A percentile compares a stretch with the other conserved stretches of the same genome.
Evolutionary conservation across 2,329 filamentous ascomycete genomes (phyloP).

Genomic region (Neospermospora avenae): DNA sequence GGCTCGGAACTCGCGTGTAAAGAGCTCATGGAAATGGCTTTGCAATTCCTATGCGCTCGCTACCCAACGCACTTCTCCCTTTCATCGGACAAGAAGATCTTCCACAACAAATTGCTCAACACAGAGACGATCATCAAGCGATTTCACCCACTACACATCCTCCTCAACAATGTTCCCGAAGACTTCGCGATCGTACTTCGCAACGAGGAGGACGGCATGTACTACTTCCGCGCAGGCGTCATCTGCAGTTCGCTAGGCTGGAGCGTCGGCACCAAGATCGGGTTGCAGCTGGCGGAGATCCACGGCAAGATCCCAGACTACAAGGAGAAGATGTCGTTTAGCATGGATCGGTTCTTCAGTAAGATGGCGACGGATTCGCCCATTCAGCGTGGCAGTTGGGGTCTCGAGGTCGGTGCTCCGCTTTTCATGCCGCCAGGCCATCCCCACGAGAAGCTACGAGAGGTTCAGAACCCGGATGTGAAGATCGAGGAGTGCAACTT

Average conservation of each 20-base stretch:
- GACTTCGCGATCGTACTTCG: conserved; percentile 78
- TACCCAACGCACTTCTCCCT: conserved; percentile 74
- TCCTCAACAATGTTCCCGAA: conserved; percentile 77
- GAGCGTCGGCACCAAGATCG: conserved; percentile 73
- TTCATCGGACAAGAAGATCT: conserved; percentile 48
- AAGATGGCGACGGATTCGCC: conserved; percentile 71
- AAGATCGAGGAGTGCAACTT: conserved; percentile 59
- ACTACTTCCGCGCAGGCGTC: conserved; percentile 70
- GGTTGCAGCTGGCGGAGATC: conserved; percentile 65
- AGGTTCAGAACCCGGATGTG: conserved; percentile 54
- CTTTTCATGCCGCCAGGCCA: conserved; percentile 71
- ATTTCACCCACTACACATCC: conserved; percentile 63
- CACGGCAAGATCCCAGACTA: conserved; percentile 77
- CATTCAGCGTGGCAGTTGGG: conserved; percentile 84
- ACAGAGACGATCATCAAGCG: conserved; percentile 58
- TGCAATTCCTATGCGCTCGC: conserved; percentile 75
- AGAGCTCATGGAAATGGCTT: conserved; percentile 81
- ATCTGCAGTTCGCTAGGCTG: conserved; percentile 80
- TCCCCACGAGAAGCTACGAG: conserved; percentile 58
- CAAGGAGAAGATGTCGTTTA: conserved; percentile 82
- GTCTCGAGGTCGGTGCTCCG: conserved; percentile 70
- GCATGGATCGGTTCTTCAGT: conserved; percentile 80
- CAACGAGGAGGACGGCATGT: conserved; percentile 67
- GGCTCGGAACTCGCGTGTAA: conserved; percentile 78
- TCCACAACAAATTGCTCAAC: conserved; percentile 67